phyloP scores from a whole-genome alignment of 2,329 filamentous ascomycete genomes.

The Calonectria multiphialidica region DNA sequence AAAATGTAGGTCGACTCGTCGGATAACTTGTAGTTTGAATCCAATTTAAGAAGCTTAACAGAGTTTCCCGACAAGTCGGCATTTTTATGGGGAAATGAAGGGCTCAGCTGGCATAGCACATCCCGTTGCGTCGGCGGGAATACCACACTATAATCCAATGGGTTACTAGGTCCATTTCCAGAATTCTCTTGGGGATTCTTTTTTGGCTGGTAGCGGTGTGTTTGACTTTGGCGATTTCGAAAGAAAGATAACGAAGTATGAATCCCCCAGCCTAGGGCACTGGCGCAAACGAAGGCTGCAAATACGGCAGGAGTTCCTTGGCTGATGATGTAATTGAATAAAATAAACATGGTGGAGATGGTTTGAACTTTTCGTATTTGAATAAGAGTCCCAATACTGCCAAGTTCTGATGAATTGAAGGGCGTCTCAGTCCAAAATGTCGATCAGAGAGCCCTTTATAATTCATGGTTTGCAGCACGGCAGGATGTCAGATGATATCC shows the following conservation, averaged over 20 bases:
- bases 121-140: not conserved
- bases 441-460: no score
- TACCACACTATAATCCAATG: not conserved
- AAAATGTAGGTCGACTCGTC: conserved; percentile 61
- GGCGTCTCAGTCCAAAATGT: no score
- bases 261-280: not conserved
- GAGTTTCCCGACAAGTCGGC: not conserved
- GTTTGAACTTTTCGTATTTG: not conserved
- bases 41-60: not conserved
- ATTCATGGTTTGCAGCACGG: not conserved
- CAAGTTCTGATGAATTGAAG: no score
- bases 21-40: not conserved
- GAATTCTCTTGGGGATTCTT: not conserved
- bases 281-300: not conserved
- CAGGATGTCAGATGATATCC: not conserved
- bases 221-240: not conserved
- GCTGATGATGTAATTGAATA: not conserved
- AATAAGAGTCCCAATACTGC: not conserved
- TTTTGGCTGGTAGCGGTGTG: not conserved
- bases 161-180: not conserved
- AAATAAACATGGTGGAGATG: not conserved
- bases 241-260: not conserved
- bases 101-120: not conserved
- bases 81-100: not conserved
- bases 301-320: not conserved